Base-by-base conservation (phyloP, 352 stramenopile genomes). In the Phytophthora agathidicida region DNA sequence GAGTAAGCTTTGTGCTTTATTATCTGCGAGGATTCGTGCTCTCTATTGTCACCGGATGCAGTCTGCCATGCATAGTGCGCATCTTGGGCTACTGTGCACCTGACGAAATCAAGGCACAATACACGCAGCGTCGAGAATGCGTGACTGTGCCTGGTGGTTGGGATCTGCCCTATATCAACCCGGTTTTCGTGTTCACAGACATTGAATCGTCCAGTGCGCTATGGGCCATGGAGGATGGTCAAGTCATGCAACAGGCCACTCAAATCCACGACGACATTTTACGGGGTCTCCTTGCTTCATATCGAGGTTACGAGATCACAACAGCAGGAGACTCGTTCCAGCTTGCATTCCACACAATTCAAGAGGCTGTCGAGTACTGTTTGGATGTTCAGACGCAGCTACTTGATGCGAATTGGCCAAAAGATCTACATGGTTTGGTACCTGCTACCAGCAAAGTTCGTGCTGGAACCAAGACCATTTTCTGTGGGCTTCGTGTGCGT, bases 251-350 rank as follows among this genome's bases (percentile, higher is more conserved):
- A 20, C 37, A 62, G 36, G 65, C 69, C 0, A 73, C 58, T 14
- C 53, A 65, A 39, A 53, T 78, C 1, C 74, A 83, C 38, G 74
- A 83, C 31, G 58, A 77, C 41, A 69, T 83, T 41, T 13, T 83
- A 1, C 53, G 70, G 27, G 19, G 43, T 1, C 27, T 66, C 2
- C 45, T 80, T 27, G 31, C 67, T 23, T 59, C 63, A 5, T 67
- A 86, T 45, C 68, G 68, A 17, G 80, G 80, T 0, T 91, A 91
- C 43, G 81, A 91, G 45, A 85, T 91, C 55, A 88, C 80, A 19
- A 91, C 80, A 0, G 68, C 60, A 0, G 80, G 80, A 13, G 80
- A 90, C 38, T 67, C 80, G 1, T 90, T 90, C 36, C 80, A 88
- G 41, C 38, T 89, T 3, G 76, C 73, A 0, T 89, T 89, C 16